Evolutionary conservation across 441 rosid species (phyloP).

Genomic region (Pelargonium australe): DNA sequence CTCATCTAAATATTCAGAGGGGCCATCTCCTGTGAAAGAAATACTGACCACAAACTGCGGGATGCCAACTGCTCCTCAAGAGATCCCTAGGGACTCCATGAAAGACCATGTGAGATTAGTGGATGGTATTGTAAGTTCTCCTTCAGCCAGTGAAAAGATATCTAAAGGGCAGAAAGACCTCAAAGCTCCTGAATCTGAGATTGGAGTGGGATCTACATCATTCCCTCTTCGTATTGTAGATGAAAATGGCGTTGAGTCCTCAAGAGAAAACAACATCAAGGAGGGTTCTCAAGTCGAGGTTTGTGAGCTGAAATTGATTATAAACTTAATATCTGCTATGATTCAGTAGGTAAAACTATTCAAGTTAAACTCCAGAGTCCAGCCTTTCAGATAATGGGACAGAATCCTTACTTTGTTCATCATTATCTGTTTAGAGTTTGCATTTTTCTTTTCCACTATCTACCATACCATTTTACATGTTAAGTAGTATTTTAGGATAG

Average conservation of each 20-base stretch:
- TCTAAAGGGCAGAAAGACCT: constrained; percentile 37
- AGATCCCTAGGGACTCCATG: constrained; percentile 28
- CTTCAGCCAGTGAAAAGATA: constrained; percentile 36
- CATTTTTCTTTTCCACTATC: not conserved
- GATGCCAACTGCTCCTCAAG: constrained; percentile 30
- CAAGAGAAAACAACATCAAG: constrained; percentile 42
- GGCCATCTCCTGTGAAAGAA: constrained; percentile 31
- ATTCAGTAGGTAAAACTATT: not conserved
- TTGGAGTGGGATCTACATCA: constrained; percentile 34
- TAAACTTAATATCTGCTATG: not conserved
- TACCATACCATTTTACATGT: not conserved
- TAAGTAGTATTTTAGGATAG: not conserved
- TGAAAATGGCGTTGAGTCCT: constrained; percentile 31
- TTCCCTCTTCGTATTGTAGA: constrained; percentile 26
- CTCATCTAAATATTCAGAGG: constrained; percentile 25
- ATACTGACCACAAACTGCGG: constrained; percentile 27
- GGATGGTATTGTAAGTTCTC: constrained; percentile 38
- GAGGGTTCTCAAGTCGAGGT: constrained; percentile 93
- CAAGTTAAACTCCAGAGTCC: not conserved
- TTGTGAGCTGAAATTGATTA: constrained; percentile 20
- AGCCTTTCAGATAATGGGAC: not conserved
- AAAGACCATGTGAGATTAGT: constrained; percentile 36
- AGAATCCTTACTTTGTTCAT: not conserved
- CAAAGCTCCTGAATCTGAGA: constrained; percentile 42
- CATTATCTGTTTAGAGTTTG: not conserved